A percentile compares a stretch with the other conserved stretches of the same genome.
Conservation (phyloP, 352 stramenopile species). For the Phytophthora hibernalis region DNA sequence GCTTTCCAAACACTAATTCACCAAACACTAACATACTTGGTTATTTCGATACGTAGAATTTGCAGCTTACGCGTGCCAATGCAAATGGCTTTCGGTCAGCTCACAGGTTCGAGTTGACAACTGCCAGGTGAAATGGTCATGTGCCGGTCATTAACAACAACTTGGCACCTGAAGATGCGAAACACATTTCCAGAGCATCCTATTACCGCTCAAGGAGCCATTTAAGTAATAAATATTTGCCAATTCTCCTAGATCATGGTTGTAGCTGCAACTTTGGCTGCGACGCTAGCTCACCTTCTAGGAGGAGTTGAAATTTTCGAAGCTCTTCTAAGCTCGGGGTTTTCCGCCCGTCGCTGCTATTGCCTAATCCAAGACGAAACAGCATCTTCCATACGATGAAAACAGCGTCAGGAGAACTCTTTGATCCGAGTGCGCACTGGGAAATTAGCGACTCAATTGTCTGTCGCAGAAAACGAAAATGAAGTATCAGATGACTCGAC, state of each 20-base stretch:
- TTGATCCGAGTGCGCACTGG: constrained; percentile 62
- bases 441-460: constrained; percentile 71
- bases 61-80: constrained; percentile 81
- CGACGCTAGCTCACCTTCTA: constrained; percentile 57
- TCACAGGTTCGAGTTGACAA: constrained; percentile 55
- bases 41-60: constrained; percentile 33
- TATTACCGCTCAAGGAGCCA: constrained; percentile 11
- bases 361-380: constrained; percentile 50
- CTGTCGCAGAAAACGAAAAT: constrained; percentile 32
- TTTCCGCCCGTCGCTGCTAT: constrained; percentile 15
- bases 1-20: no score
- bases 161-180: constrained; percentile 7
- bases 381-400: constrained; percentile 71
- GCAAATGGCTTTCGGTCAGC: constrained; percentile 78
- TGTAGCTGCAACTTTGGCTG: constrained; percentile 65
- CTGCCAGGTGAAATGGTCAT: constrained; percentile 76
- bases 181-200: constrained; percentile 19
- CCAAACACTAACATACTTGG: constrained; percentile 2
- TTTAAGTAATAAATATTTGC: constrained; percentile 37
- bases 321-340: constrained; percentile 26
- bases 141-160: constrained; percentile 58
- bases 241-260: constrained; percentile 35
- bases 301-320: constrained; percentile 42
- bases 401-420: constrained; percentile 54
- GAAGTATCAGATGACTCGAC: background rate